Conservation (phyloP, 2,329 filamentous ascomycete species). For the Trichoderma harzianum region DNA sequence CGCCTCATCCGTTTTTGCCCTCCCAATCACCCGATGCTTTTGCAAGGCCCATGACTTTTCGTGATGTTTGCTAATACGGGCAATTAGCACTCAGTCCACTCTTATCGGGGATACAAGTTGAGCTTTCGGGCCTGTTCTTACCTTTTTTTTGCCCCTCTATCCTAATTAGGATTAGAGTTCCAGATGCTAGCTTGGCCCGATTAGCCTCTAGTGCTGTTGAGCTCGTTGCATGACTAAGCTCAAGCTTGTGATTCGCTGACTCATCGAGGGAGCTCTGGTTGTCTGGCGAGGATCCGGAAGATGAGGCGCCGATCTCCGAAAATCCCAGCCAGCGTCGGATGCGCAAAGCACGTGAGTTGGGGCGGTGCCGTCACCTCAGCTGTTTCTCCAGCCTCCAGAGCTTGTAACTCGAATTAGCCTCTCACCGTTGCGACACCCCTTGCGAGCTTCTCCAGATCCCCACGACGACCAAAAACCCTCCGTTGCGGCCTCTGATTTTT, state of each 20-base stretch:
- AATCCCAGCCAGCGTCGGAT: background rate
- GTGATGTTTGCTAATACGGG: background rate
- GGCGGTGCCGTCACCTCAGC: conserved; percentile 16
- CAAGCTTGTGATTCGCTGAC: background rate
- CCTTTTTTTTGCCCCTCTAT: conserved; percentile 2
- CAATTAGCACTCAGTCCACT: conserved; percentile 7
- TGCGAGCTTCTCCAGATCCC: background rate
- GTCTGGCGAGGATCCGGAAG: background rate
- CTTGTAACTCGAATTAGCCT: conserved; percentile 4
- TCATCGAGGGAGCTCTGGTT: background rate
- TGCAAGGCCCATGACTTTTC: background rate
- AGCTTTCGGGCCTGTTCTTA: conserved; percentile 1
- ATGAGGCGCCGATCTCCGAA: conserved; percentile 6
- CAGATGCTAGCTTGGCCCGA: background rate
- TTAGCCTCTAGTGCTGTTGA: background rate
- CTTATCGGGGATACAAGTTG: background rate
- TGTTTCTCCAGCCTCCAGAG: conserved; percentile 16
- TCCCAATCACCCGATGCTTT: background rate
- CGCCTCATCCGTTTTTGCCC: background rate
- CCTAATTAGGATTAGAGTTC: conserved; percentile 5
- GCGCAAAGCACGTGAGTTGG: conserved; percentile 9
- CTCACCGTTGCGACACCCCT: conserved; percentile 17
- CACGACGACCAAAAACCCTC: background rate
- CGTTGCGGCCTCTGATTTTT: background rate
- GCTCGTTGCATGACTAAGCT: conserved; percentile 1